Conservation (phyloP, 1,284 basidiomycete genomes). For the Singerocomus inundabilis region DNA sequence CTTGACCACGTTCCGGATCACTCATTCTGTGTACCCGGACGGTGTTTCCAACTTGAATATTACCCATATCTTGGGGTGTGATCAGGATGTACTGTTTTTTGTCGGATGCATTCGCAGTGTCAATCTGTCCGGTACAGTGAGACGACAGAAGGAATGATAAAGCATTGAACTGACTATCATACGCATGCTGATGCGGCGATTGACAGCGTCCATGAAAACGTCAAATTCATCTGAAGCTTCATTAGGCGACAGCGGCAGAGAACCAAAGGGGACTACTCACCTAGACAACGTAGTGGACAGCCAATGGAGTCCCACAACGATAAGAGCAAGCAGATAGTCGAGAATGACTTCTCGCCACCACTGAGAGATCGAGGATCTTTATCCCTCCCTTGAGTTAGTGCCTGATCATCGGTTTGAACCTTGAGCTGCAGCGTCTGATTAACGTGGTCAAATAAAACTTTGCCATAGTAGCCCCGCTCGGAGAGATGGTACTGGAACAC, state of each 20-base stretch:
- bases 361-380: constrained; percentile 83
- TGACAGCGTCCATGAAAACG: constrained; percentile 95
- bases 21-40: constrained; percentile 77
- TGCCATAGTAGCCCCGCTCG: constrained; percentile 84
- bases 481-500: constrained; percentile 83
- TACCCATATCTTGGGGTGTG: constrained; percentile 85
- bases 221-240: constrained; percentile 75
- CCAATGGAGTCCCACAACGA: constrained; percentile 95
- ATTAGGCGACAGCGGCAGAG: neutral
- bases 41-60: constrained; percentile 55
- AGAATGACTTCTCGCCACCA: constrained; percentile 97
- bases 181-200: constrained; percentile 86
- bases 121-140: constrained; percentile 55
- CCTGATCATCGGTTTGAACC: constrained; percentile 79
- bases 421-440: constrained; percentile 66
- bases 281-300: constrained; percentile 92
- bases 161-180: constrained; percentile 69
- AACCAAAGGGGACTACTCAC: constrained; percentile 44
- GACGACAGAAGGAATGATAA: neutral
- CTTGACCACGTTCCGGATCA: constrained; percentile 74
- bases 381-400: constrained; percentile 57
- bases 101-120: constrained; percentile 80
- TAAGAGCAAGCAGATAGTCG: constrained; percentile 90
- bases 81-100: constrained; percentile 91
- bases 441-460: constrained; percentile 83